phyloP scores from a whole-genome alignment of 2,329 filamentous ascomycete genomes.

The Hymenoscyphus fraxineus region DNA sequence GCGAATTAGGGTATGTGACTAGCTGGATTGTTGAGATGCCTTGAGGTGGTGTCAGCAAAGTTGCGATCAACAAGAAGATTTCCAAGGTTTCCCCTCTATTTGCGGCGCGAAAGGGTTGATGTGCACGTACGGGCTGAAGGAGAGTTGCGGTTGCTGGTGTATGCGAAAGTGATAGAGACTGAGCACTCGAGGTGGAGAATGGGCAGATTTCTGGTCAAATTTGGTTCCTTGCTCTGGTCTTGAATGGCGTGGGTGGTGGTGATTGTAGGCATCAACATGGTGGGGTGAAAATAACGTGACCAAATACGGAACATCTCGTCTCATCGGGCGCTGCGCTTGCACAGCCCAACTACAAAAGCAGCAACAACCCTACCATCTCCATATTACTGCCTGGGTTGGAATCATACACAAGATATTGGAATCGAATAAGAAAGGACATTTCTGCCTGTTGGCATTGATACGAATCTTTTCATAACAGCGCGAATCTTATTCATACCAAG shows the following conservation, averaged over 20 bases:
- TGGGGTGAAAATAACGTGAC: too few species aligned
- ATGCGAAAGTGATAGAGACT: not conserved
- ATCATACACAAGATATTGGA: not conserved
- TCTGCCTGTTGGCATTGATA: not conserved
- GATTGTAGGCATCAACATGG: not conserved
- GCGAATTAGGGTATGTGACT: conserved; percentile 18
- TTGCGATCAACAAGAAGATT: conserved; percentile 11
- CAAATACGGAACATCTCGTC: not conserved
- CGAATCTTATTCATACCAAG: not conserved
- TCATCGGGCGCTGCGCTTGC: not conserved
- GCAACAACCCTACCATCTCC: not conserved
- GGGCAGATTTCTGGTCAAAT: not conserved
- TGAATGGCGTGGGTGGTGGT: not conserved
- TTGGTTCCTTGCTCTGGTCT: not conserved
- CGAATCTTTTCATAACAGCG: not conserved
- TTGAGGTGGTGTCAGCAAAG: conserved; percentile 23
- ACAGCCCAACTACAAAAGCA: not conserved
- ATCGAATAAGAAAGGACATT: not conserved
- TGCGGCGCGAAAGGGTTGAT: not conserved
- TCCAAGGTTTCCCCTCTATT: conserved; percentile 7
- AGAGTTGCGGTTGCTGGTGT: not conserved
- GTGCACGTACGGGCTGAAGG: not conserved
- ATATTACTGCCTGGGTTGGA: not conserved
- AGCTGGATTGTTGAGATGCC: conserved; percentile 17
- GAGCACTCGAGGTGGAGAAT: not conserved